These are phyloP conservation scores for Rhododendron ferrugineum DNA, from an alignment of 148 eudicot species.

Conservation along the genomic window DNA sequence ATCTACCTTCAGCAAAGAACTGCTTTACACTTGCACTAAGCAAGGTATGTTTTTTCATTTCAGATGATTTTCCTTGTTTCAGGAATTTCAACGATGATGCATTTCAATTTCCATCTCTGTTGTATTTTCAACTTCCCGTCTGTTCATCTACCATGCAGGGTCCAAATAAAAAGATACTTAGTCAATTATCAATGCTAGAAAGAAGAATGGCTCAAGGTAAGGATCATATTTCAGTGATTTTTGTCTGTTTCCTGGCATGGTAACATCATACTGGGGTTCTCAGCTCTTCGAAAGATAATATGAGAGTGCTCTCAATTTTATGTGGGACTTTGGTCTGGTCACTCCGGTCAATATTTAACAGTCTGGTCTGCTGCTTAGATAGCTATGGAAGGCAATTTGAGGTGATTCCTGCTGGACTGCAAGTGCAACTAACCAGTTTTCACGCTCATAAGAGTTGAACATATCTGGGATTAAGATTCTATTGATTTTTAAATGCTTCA, in stretches of 20 bases:
- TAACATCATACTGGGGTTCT: neutral
- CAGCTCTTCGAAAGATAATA: neutral
- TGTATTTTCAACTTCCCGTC: neutral
- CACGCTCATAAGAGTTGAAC: neutral
- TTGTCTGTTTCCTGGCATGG: neutral
- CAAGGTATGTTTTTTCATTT: slow-evolving; percentile 42
- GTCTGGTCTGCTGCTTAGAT: slow-evolving; percentile 2
- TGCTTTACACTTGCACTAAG: slow-evolving; percentile 69
- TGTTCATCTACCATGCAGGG: slow-evolving; percentile 42
- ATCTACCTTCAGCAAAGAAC: slow-evolving; percentile 61
- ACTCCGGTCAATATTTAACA: neutral
- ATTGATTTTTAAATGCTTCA: neutral
- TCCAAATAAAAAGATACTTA: slow-evolving; percentile 72
- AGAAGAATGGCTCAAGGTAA: slow-evolving; percentile 91
- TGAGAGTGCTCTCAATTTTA: neutral
- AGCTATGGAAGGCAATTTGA: neutral
- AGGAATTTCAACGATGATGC: neutral
- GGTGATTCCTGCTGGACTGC: neutral
- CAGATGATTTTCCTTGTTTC: neutral
- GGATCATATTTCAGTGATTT: slow-evolving; percentile 13
- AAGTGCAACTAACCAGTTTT: neutral
- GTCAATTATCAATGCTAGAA: slow-evolving; percentile 92
- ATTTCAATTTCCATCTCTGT: neutral
- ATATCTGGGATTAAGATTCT: neutral
- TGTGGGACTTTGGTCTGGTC: neutral